A percentile compares a stretch with the other conserved stretches of the same genome.
These are phyloP conservation scores for Penicillium brevicompactum DNA, from an alignment of 2,329 filamentous ascomycete genomes.

Conservation along the genomic window DNA sequence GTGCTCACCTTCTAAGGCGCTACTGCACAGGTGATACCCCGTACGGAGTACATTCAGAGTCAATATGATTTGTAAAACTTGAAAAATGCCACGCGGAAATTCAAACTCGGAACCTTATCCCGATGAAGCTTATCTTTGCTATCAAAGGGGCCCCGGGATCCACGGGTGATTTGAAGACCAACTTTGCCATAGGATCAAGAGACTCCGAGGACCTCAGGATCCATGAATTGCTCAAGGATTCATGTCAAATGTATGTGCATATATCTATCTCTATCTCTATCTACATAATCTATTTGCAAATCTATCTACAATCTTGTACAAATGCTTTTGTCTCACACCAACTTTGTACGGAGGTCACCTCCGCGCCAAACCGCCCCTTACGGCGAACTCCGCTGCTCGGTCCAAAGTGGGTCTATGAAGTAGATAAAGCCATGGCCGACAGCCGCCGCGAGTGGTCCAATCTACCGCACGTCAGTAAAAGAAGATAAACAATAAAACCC, in stretches of 20 bases:
- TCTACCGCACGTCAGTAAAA: constrained; percentile 15
- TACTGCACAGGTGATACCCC: too few species aligned
- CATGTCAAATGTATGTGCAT: background rate
- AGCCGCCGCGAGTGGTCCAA: constrained; percentile 34
- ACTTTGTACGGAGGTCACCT: constrained; percentile 4
- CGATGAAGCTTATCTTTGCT: background rate
- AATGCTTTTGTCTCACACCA: background rate
- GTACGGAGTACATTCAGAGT: too few species aligned
- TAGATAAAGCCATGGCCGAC: constrained; percentile 36
- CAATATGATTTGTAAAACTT: background rate
- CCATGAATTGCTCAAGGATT: background rate
- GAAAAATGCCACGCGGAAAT: background rate
- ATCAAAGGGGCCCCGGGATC: background rate
- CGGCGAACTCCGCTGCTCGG: constrained; percentile 17
- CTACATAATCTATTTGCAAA: background rate
- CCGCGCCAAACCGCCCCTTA: constrained; percentile 10
- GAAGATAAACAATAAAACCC: background rate
- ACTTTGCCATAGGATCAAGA: too few species aligned
- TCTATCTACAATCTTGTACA: background rate
- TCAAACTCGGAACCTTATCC: background rate
- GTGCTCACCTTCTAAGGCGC: background rate
- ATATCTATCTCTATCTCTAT: background rate
- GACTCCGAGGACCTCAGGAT: too few species aligned
- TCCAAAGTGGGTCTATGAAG: constrained; percentile 30
- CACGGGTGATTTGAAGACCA: too few species aligned